Evolutionary conservation across 495 filamentous ascomycete species (phyloP), one percentile per base, ranked within the genome.

Genomic region (Aspergillus panamensis): DNA sequence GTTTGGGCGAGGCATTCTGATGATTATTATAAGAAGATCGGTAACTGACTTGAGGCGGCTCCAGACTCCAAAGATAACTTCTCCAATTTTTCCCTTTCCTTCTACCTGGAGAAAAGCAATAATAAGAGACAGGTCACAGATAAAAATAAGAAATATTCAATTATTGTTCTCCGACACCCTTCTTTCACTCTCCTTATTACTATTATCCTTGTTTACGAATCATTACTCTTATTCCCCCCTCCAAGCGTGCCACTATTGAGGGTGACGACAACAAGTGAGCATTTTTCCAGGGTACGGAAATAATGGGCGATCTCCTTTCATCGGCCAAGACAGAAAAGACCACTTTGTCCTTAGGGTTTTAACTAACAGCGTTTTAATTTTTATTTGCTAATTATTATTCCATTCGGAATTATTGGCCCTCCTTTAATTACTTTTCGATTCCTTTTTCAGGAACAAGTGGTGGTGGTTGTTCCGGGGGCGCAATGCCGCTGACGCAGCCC

Each of bases 401-500:
- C 25, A 14, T n/a, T 43, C 44, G 42, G n/a, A 21, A 48, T 31
- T 42, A 32, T 44, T 51, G 43, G 29, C 17, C 44, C 21, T 13
- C 20, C 45, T 21, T 49, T 39, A 48, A 48, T 48, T 33, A 29
- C 40, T 13, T 10, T 48, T 54, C 25, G 3, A 30, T 44, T 50
- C 30, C 8, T 32, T 45, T 20, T 20, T 7, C 7, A 10, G 17
- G 45, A 21, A 7, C 19, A 21, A 45, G 55, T 43, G 35, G 55
- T 57, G 47, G 48, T 49, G 51, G 43, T 49, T 19, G 16, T 19
- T 53, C 30, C 51, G 51, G 25, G 40, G 49, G 37, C 6, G 56
- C 58, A 63, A 77, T 75, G 74, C 71, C 71, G 68, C 74, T 77
- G 71, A 77, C 73, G 70, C 72, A 75, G 68, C 71, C 71, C 71